A percentile compares a stretch with the other conserved stretches of the same genome.
Evolutionary conservation across 345 rosid species (phyloP).

Genomic region (Arabidopsis arenosa): DNA sequence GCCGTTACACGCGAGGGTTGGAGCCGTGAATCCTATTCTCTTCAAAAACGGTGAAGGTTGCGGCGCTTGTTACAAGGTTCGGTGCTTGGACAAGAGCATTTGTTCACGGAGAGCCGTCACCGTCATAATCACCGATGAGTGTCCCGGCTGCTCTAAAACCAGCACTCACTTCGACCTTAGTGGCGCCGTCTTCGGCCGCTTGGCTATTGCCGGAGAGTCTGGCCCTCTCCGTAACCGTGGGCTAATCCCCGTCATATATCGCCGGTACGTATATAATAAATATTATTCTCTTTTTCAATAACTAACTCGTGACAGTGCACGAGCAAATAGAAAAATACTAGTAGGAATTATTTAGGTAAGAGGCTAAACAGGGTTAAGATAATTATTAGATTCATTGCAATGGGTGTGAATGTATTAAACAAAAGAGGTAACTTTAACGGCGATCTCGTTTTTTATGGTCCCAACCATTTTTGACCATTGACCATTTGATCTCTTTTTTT

Average conservation of each 20-base stretch:
- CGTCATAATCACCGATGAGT: constrained; percentile 87
- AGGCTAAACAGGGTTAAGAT: neutral
- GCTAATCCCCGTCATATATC: constrained; percentile 66
- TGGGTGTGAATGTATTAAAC: constrained; percentile 31
- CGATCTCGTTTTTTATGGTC: constrained; percentile 35
- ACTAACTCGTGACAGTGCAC: constrained; percentile 44
- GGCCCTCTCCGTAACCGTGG: constrained; percentile 86
- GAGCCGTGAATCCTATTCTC: constrained; percentile 89
- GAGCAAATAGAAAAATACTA: constrained; percentile 1
- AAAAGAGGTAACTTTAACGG: constrained; percentile 32
- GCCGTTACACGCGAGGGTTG: constrained; percentile 89
- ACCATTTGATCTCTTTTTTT: constrained; percentile 25
- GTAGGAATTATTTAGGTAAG: neutral
- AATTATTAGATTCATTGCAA: neutral
- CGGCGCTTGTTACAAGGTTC: constrained; percentile 90
- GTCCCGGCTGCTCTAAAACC: constrained; percentile 79
- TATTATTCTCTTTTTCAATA: constrained; percentile 8
- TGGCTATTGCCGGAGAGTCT: constrained; percentile 80
- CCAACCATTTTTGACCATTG: constrained; percentile 40
- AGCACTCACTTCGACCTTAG: constrained; percentile 92
- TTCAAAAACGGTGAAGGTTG: constrained; percentile 93
- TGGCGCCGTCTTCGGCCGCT: constrained; percentile 89
- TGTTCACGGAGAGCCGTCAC: constrained; percentile 94
- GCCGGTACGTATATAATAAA: constrained; percentile 50
- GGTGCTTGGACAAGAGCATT: constrained; percentile 71